phyloP scores from a whole-genome alignment of 768 basidiomycete species.

The Termitomyces sp. region DNA sequence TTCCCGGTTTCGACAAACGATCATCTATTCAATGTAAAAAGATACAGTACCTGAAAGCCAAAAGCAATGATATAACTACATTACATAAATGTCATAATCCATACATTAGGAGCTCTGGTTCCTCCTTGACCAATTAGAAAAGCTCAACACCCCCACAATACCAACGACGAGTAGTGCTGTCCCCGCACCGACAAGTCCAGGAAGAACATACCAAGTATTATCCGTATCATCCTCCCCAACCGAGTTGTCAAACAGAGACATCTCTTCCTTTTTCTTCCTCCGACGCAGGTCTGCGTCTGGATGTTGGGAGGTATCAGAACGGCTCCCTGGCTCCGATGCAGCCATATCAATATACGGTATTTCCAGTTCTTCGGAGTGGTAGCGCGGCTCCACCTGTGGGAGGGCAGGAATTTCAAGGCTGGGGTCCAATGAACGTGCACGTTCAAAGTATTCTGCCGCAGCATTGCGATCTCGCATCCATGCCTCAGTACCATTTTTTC shows the following conservation, averaged over 20 bases:
- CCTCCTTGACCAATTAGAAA: conserved; percentile 66
- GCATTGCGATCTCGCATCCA: conserved; percentile 75
- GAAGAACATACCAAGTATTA: conserved; percentile 75
- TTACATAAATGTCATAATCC: not conserved
- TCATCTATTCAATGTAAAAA: conserved; percentile 4
- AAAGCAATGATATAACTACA: conserved; percentile 9
- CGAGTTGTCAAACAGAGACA: conserved; percentile 38
- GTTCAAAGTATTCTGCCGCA: conserved; percentile 70
- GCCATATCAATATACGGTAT: conserved; percentile 67
- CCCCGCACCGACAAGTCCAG: conserved; percentile 79
- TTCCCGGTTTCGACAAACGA: not conserved
- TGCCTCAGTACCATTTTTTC: conserved; percentile 60
- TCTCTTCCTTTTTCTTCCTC: conserved; percentile 56
- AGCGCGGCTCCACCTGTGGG: conserved; percentile 36
- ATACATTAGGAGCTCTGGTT: conserved; percentile 52
- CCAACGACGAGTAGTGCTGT: conserved; percentile 78
- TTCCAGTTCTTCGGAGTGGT: conserved; percentile 43
- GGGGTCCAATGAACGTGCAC: conserved; percentile 57
- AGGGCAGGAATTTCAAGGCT: conserved; percentile 67
- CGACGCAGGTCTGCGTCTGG: conserved; percentile 41
- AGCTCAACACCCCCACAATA: conserved; percentile 73
- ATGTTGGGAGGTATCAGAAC: conserved; percentile 30
- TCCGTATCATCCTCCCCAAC: conserved; percentile 58
- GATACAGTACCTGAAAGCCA: conserved; percentile 2
- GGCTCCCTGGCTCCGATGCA: conserved; percentile 32